Percentiles rank a stretch among this genome's conserved stretches.
phyloP scores from a whole-genome alignment of 2,329 filamentous ascomycete genomes.

The Claviceps sp. region DNA sequence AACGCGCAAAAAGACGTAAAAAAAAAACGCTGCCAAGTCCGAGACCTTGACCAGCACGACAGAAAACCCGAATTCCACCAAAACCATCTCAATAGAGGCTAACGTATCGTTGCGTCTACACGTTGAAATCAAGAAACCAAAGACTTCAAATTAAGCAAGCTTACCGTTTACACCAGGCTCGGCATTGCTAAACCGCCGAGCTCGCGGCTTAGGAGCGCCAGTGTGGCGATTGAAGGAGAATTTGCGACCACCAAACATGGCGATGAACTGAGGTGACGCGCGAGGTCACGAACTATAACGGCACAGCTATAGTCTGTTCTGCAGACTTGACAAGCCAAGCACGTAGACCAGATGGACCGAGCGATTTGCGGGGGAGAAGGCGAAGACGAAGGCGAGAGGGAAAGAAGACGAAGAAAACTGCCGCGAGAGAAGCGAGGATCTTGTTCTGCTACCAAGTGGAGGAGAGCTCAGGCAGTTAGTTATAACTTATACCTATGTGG shows the following conservation, averaged over 20 bases:
- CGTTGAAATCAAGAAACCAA: neutral
- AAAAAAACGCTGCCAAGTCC: neutral
- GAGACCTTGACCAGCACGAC: neutral
- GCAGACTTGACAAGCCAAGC: neutral
- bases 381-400: neutral
- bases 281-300: neutral
- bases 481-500: no score
- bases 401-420: neutral
- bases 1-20: neutral
- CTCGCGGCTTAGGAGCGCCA: conserved; percentile 40
- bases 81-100: no score
- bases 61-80: neutral
- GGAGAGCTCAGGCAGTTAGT: conserved; percentile 1
- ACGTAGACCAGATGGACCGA: neutral
- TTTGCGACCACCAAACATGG: conserved; percentile 44
- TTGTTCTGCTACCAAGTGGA: neutral
- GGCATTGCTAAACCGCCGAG: conserved; percentile 43
- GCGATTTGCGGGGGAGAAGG: neutral
- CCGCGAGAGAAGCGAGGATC: neutral
- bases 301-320: neutral
- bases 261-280: conserved; percentile 7
- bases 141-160: conserved; percentile 10
- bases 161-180: conserved; percentile 44
- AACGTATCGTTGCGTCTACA: neutral
- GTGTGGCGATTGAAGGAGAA: conserved; percentile 56